Evolutionary conservation across 345 rosid genomes (phyloP), one percentile per base, ranked within the genome.

Genomic region (Rhodamnia argentea): DNA sequence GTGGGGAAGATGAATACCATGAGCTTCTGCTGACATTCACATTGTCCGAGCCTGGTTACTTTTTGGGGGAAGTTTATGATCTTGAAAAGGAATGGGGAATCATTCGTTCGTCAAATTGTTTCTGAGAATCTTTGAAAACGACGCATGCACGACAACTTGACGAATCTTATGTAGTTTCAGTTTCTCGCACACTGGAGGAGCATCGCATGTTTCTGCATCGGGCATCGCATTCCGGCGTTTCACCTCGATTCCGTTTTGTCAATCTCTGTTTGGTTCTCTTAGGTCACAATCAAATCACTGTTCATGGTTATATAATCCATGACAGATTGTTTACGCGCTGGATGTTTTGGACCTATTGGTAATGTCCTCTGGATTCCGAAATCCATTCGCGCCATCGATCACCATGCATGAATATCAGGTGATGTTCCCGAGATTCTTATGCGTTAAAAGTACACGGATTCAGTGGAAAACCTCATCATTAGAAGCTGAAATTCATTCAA

Each of bases 401-500:
- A 27, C 42, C 42, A 15, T 3, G 22, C 40, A 7, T 29, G 22
- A 29, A 27, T 27, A 60, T 60, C 3, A 27, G 75, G 75, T 62
- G 0, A 27, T 3, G 22, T 62, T 7, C 40, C 18, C 1, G 22
- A 27, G 75, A 62, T 62, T 20, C 40, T 62, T 62, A 27, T 62
- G 42, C 42, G 2, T 15, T 62, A 9, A 64, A 64, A 4, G 47
- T 44, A 10, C 16, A 0, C 40, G 4, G 47, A 70, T 70, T 70
- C 78, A 70, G 13, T 37, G 24, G 26, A 22, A 37, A 16, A 8
- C 47, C 23, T 44, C 24, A n/a, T 44, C 13, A 32, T 90, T 93
- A 89, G 96, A 97, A 94, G 99, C 98, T 92, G 98, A 96, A 90
- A 91, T 94, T 84, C 94, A 94, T 86, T 90, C 96, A 22, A 96